Evolutionary conservation across 371 early-diverging fungal species (phyloP).

Genomic region (Mortierella sp.): DNA sequence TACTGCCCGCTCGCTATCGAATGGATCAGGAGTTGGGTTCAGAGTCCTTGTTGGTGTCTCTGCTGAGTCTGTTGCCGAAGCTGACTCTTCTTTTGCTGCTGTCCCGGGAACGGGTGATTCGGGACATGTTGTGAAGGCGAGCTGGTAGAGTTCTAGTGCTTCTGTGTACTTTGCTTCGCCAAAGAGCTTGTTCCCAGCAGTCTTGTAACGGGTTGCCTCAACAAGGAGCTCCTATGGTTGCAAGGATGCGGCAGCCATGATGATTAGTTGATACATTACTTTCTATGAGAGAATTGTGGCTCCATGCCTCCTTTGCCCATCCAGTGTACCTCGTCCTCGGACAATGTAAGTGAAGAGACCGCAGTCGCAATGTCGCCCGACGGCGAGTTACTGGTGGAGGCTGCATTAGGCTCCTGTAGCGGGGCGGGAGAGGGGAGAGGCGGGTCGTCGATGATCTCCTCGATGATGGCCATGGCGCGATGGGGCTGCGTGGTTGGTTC

Average conservation of each 20-base stretch:
- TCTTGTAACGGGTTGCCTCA: conserved; percentile 64
- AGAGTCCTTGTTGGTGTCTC: background rate
- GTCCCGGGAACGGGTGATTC: conserved; percentile 7
- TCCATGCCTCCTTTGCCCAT: background rate
- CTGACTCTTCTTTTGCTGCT: conserved; percentile 8
- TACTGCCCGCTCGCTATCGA: conserved; percentile 60
- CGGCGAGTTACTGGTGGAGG: conserved; percentile 2
- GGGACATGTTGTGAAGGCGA: conserved; percentile 71
- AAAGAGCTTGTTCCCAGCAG: conserved; percentile 64
- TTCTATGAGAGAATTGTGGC: background rate
- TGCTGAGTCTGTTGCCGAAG: background rate
- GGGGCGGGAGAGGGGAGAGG: background rate
- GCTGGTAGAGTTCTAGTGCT: conserved; percentile 67
- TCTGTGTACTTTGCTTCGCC: conserved; percentile 59
- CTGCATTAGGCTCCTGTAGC: background rate
- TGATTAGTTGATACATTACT: too few relatives aligned
- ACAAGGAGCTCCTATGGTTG: conserved; percentile 46
- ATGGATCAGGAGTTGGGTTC: background rate
- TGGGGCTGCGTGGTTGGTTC: too few relatives aligned
- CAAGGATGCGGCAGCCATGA: background rate
- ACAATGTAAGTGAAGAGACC: conserved; percentile 14
- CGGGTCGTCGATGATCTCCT: conserved; percentile 54
- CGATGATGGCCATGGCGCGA: conserved; percentile 58
- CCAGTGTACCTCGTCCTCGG: conserved; percentile 28
- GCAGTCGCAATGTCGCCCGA: conserved; percentile 1